Conservation (phyloP, 2,329 filamentous ascomycete genomes). For the Trichophaea hybrida region DNA sequence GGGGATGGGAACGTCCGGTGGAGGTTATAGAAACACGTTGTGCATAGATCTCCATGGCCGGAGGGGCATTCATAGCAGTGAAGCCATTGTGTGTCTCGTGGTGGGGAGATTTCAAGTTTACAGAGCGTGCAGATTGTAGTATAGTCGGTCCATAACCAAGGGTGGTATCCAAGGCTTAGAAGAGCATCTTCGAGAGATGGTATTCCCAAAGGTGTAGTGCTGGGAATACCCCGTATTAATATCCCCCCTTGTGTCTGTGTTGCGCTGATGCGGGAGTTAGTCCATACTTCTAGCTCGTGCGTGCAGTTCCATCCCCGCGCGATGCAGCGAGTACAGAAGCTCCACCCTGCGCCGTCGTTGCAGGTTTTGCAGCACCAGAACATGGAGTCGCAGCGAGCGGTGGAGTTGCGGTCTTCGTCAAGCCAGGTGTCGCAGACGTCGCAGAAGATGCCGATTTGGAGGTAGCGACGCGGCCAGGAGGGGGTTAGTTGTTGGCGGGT, state of each 20-base stretch:
- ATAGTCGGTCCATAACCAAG: background rate
- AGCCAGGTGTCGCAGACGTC: slow-evolving; percentile 20
- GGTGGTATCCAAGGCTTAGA: background rate
- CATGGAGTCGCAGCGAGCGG: background rate
- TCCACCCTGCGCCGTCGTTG: slow-evolving; percentile 8
- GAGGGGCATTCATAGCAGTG: background rate
- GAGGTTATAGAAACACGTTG: slow-evolving; percentile 6
- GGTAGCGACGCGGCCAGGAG: slow-evolving; percentile 3
- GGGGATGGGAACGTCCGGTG: slow-evolving; percentile 1
- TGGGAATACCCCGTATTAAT: background rate
- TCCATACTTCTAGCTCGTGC: slow-evolving; percentile 16
- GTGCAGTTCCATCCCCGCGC: slow-evolving; percentile 11
- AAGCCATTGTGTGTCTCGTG: background rate
- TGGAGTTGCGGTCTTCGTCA: slow-evolving; percentile 6
- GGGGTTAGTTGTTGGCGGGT: slow-evolving; percentile 1
- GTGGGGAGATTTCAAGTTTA: background rate
- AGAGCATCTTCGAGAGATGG: no score
- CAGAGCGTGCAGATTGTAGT: background rate
- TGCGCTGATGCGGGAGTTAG: background rate
- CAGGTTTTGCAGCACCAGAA: slow-evolving; percentile 16
- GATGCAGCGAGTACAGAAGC: slow-evolving; percentile 12
- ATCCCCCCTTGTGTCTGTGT: background rate
- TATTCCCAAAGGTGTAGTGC: background rate
- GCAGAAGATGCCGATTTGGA: slow-evolving; percentile 16
- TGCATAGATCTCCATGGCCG: background rate